Percentiles rank a stretch among this genome's conserved stretches.
These are phyloP conservation scores for Ceratocystis smalleyi DNA, from an alignment of 2,329 filamentous ascomycete genomes.

Conservation along the genomic window DNA sequence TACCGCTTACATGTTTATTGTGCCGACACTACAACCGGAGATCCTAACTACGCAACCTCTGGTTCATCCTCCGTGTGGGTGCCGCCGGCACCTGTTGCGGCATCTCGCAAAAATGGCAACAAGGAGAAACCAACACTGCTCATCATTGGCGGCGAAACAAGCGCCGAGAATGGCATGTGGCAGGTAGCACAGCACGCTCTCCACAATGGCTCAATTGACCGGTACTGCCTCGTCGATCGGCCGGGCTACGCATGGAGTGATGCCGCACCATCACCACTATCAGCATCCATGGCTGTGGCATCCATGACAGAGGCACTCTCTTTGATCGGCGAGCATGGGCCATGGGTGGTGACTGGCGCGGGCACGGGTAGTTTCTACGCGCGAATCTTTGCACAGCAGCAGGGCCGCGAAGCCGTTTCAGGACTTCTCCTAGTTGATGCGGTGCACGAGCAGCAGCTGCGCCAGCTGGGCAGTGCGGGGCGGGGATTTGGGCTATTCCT, in stretches of 20 bases:
- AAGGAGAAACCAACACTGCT: conserved; percentile 58
- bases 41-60: neutral
- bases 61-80: neutral
- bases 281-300: conserved; percentile 82
- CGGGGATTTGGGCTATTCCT: conserved; percentile 11
- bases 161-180: conserved; percentile 66
- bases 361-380: conserved; percentile 80
- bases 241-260: conserved; percentile 80
- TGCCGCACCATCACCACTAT: conserved; percentile 83
- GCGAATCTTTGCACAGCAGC: conserved; percentile 76
- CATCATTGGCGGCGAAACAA: conserved; percentile 66
- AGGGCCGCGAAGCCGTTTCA: conserved; percentile 50
- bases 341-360: conserved; percentile 76
- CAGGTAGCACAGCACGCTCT: conserved; percentile 62
- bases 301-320: conserved; percentile 75
- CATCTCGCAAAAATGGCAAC: neutral
- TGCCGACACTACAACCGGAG: conserved; percentile 23
- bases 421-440: conserved; percentile 78
- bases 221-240: conserved; percentile 92
- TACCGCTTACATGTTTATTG: conserved; percentile 82
- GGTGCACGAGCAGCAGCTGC: conserved; percentile 48
- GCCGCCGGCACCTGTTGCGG: neutral
- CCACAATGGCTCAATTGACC: conserved; percentile 63
- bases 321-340: conserved; percentile 63
- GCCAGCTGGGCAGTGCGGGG: neutral